A percentile compares a stretch with the other conserved stretches of the same genome.
phyloP scores from a whole-genome alignment of 2,329 filamentous ascomycete genomes.

The Paecilomyces niveus region DNA sequence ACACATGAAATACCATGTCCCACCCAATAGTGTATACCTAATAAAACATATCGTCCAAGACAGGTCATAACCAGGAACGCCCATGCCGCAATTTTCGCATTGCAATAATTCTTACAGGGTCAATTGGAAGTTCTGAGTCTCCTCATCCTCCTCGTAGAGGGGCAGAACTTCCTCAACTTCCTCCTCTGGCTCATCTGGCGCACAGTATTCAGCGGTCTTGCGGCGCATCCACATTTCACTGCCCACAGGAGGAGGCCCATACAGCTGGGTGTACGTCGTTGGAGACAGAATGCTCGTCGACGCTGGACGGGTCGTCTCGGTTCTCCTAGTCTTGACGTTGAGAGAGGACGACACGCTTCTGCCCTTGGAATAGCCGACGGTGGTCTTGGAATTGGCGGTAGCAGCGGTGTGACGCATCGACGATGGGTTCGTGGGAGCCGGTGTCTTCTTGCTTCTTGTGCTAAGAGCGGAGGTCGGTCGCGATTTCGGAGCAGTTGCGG shows the following conservation, averaged over 20 bases:
- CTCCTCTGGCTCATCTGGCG: constrained; percentile 14
- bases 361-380: constrained; percentile 78
- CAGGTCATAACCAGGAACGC: constrained; percentile 1
- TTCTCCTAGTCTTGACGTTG: constrained; percentile 16
- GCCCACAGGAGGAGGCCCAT: constrained; percentile 34
- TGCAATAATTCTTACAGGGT: constrained; percentile 19
- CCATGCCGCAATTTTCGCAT: constrained; percentile 3
- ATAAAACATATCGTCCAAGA: background rate
- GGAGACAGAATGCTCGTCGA: constrained; percentile 29
- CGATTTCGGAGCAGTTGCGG: constrained; percentile 22
- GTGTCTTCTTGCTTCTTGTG: constrained; percentile 35
- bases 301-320: constrained; percentile 13
- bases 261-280: constrained; percentile 35
- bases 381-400: constrained; percentile 65
- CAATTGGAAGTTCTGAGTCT: constrained; percentile 33
- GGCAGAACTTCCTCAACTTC: constrained; percentile 21
- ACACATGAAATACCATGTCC: background rate
- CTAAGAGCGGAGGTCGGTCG: constrained; percentile 27
- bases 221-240: constrained; percentile 39
- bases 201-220: constrained; percentile 31
- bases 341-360: constrained; percentile 37
- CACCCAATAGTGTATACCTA: background rate
- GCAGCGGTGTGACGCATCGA: constrained; percentile 54
- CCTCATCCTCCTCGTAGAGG: constrained; percentile 32
- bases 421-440: constrained; percentile 42